Evolutionary conservation across 1,284 basidiomycete species (phyloP).

Genomic region (Exobasidium rhododendri): DNA sequence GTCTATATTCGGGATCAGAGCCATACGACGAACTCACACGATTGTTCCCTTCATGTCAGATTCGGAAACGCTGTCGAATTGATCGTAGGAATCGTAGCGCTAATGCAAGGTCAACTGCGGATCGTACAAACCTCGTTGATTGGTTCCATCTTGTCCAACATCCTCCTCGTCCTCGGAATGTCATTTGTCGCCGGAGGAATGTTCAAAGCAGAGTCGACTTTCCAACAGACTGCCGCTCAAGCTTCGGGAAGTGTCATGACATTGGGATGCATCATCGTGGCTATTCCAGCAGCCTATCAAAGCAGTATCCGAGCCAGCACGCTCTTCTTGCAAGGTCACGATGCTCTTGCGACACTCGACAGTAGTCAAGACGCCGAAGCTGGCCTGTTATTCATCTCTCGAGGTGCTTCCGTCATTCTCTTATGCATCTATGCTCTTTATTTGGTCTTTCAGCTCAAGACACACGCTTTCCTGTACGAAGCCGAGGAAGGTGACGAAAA

Average conservation of each 20-base stretch:
- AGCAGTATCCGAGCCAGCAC: slow-evolving; percentile 18
- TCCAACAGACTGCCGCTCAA: slow-evolving; percentile 53
- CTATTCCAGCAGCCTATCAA: slow-evolving; percentile 85
- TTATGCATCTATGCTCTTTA: slow-evolving; percentile 78
- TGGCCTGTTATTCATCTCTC: slow-evolving; percentile 51
- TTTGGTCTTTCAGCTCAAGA: slow-evolving; percentile 53
- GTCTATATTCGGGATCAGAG: slow-evolving; percentile 1
- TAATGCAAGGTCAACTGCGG: slow-evolving; percentile 55
- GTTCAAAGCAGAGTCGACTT: slow-evolving; percentile 41
- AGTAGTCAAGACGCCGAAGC: neutral
- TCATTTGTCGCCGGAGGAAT: slow-evolving; percentile 54
- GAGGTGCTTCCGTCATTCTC: slow-evolving; percentile 60
- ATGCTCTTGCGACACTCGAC: slow-evolving; percentile 4
- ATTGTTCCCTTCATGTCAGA: neutral
- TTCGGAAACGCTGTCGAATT: slow-evolving; percentile 54
- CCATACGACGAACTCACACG: neutral
- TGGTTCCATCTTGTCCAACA: slow-evolving; percentile 50
- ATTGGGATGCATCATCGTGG: slow-evolving; percentile 79
- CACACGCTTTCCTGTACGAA: slow-evolving; percentile 51
- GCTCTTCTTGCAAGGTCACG: slow-evolving; percentile 1
- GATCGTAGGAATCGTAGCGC: slow-evolving; percentile 65
- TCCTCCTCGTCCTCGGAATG: slow-evolving; percentile 51
- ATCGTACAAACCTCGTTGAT: slow-evolving; percentile 52
- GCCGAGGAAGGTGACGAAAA: slow-evolving; percentile 31
- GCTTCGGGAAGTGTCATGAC: slow-evolving; percentile 66